Conservation (phyloP, 345 rosid species). For the Murraya paniculata region DNA sequence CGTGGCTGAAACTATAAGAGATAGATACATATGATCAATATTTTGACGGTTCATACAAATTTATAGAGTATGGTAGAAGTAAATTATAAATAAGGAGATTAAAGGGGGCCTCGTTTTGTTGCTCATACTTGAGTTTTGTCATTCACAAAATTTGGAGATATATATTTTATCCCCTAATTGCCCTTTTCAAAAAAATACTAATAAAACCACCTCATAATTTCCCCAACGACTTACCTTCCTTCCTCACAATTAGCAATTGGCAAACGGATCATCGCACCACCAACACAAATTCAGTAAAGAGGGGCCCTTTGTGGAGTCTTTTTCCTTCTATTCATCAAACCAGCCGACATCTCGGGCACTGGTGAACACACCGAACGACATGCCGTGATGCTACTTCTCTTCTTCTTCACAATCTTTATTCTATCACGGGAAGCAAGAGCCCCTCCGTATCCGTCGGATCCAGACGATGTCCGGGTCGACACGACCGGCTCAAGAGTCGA, state of each 20-base stretch:
- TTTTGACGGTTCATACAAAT: background rate
- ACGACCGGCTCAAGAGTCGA: slow-evolving; percentile 60
- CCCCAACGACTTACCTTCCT: background rate
- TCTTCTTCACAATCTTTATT: slow-evolving; percentile 69
- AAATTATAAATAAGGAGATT: background rate
- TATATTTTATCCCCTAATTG: slow-evolving; percentile 9
- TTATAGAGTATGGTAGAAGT: too few species aligned
- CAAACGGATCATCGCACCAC: background rate
- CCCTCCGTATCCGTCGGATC: slow-evolving; percentile 51
- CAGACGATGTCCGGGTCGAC: slow-evolving; percentile 57
- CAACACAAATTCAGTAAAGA: slow-evolving; percentile 44
- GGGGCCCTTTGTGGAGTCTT: slow-evolving; percentile 85
- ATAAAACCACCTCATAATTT: background rate
- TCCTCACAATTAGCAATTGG: background rate
- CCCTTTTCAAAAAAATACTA: slow-evolving; percentile 2
- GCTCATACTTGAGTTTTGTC: background rate
- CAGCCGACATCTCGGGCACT: slow-evolving; percentile 42
- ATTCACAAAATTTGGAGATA: slow-evolving; percentile 35
- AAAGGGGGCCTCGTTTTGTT: background rate
- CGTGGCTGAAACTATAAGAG: background rate
- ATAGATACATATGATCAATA: background rate
- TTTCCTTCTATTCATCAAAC: slow-evolving; percentile 65
- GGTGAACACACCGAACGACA: slow-evolving; percentile 46
- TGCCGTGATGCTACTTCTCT: slow-evolving; percentile 64
- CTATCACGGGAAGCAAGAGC: slow-evolving; percentile 63